A percentile compares a stretch with the other conserved stretches of the same genome.
Conservation (phyloP, 495 filamentous ascomycete species). For the Pyrenopolyporus hunteri region DNA sequence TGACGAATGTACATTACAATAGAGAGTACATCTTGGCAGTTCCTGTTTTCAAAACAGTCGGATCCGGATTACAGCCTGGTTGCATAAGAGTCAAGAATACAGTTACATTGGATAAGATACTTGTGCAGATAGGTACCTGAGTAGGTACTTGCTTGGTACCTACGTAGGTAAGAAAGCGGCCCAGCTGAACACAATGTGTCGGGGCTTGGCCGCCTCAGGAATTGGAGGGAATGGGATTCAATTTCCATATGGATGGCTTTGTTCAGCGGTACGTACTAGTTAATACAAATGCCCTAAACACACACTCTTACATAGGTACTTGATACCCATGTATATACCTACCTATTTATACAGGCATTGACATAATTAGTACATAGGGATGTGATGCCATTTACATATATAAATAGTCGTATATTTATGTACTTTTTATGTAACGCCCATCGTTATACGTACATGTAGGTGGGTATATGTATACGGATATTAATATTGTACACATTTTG, state of each 20-base stretch:
- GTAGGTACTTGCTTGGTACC: too few relatives aligned
- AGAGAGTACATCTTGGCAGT: slow-evolving; percentile 3
- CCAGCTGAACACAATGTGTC: not conserved
- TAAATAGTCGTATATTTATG: not conserved
- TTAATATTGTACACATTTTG: too few relatives aligned
- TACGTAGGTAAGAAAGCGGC: too few relatives aligned
- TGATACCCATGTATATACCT: not conserved
- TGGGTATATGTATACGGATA: too few relatives aligned
- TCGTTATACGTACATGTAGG: not conserved
- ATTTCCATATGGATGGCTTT: not conserved
- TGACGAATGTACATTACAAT: slow-evolving; percentile 5
- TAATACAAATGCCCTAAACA: too few relatives aligned
- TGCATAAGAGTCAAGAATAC: not conserved
- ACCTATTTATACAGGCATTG: not conserved
- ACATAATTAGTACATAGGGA: too few relatives aligned
- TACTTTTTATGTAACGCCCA: not conserved
- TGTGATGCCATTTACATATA: not conserved
- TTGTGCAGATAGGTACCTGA: too few relatives aligned
- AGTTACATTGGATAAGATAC: not conserved
- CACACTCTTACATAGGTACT: too few relatives aligned
- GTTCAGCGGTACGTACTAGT: not conserved
- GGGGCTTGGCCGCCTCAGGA: slow-evolving; percentile 6
- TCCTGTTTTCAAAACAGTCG: slow-evolving; percentile 15
- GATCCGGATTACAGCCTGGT: slow-evolving; percentile 10
- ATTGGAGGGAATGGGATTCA: slow-evolving; percentile 1